Base-by-base conservation (phyloP, 176 grass and related monocot genomes). In the Oryza glumipatula region DNA sequence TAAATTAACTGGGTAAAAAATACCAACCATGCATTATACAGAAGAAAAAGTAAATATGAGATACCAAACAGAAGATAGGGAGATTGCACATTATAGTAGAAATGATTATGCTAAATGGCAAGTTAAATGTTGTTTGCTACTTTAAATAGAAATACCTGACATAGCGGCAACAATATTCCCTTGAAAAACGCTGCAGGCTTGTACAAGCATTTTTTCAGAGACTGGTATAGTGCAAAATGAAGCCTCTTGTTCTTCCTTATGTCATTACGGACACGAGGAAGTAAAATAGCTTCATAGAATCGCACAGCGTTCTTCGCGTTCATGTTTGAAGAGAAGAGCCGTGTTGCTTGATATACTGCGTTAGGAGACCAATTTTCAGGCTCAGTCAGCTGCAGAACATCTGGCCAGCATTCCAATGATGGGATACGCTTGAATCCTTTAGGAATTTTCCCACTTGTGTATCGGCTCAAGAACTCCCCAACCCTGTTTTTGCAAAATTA, bases 271-370 rank as follows among this genome's bases (percentile, higher is more conserved):
- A 94, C 84, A 67, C 96, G 93, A 12, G 93, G 89, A 3, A 98
- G 91, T 58, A 98, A 80, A 51, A 98, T 77, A 32, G 92, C 91
- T 86, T 80, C 88, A 71, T 95, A 98, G 81, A 98, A 98, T 32
- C 76, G 76, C 11, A 89, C 83, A 3, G 87, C 93, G 6, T 86
- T 92, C 77, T 92, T 95, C 0, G 67, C 82, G 9, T 65, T 94
- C 96, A 98, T 87, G 82, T 95, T 98, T 47, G 93, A 98, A 72
- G 96, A 92, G 83, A 98, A 98, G 35, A 98, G 85, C 45, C 81
- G 88, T 49, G 93, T 98, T 33, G 96, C 93, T 77, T 98, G 96
- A 82, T 92, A 95, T 61, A 98, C 84, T 12, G 96, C 96, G 52
- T 92, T 94, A 46, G 96, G 93, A 12, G 96, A 98, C 93, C 96